Evolutionary conservation across 192 early-diverging fungal genomes (phyloP).

Genomic region (Paraglomus brasilianum): DNA sequence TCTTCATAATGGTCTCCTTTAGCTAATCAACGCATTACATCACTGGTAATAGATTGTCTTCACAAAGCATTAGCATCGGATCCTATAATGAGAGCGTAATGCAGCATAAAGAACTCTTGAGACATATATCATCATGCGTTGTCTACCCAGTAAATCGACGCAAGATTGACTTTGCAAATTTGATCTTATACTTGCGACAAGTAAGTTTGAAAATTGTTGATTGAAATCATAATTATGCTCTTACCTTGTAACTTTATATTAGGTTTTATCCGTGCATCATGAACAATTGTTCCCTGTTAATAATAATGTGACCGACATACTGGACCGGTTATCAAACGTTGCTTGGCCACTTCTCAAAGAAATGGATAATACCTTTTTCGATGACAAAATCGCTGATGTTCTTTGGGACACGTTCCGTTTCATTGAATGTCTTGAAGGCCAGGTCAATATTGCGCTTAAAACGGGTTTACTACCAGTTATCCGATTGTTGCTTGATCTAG

Average conservation of each 20-base stretch:
- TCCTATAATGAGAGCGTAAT: constrained; percentile 23
- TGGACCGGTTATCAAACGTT: no score
- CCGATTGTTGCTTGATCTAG: constrained; percentile 20
- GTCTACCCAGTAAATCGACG: neutral
- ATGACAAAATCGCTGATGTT: no score
- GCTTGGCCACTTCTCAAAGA: neutral
- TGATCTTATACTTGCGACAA: constrained; percentile 8
- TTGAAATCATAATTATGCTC: neutral
- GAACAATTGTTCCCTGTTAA: neutral
- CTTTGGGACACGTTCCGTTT: no score
- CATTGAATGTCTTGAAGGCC: neutral
- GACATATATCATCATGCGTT: neutral
- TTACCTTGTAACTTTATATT: no score
- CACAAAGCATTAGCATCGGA: constrained; percentile 35
- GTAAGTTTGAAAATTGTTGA: constrained; percentile 1
- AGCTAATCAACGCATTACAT: neutral
- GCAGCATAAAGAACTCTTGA: constrained; percentile 29
- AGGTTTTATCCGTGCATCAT: neutral
- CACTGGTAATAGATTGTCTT: constrained; percentile 23
- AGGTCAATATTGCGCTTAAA: constrained; percentile 9
- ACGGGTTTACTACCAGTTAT: constrained; percentile 23
- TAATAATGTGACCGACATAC: neutral
- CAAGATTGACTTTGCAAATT: neutral
- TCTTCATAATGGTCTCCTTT: neutral
- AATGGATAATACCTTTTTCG: neutral